These are phyloP conservation scores for Diplodia corticola DNA, from an alignment of 2,329 filamentous ascomycete genomes.

Conservation along the genomic window DNA sequence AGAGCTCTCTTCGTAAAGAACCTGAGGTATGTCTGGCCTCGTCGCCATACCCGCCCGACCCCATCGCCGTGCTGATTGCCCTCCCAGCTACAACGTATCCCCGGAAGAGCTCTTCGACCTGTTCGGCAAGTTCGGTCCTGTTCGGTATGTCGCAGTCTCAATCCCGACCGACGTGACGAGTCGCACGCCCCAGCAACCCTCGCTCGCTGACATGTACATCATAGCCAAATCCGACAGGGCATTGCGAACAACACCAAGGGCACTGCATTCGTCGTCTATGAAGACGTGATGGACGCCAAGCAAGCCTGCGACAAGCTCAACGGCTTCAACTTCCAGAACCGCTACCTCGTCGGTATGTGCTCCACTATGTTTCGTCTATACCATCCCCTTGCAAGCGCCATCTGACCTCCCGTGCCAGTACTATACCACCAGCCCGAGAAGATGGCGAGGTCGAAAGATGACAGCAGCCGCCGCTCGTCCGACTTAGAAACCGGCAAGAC, in stretches of 20 bases:
- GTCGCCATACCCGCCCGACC: background rate
- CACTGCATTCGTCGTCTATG: conserved; percentile 98
- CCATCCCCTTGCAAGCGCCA: background rate
- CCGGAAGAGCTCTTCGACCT: conserved; percentile 97
- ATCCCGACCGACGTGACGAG: conserved; percentile 15
- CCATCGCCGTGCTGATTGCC: conserved; percentile 25
- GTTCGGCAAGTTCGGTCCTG: conserved; percentile 95
- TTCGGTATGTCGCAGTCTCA: conserved; percentile 65
- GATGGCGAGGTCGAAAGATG: conserved; percentile 85
- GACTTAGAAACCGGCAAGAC: conserved; percentile 91
- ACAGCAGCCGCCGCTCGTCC: conserved; percentile 43
- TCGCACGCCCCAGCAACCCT: background rate
- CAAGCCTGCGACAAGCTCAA: conserved; percentile 99
- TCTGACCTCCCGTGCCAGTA: conserved; percentile 46
- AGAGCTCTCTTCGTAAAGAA: conserved; percentile 99
- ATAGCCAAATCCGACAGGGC: conserved; percentile 97
- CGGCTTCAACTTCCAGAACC: conserved; percentile 99
- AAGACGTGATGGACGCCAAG: conserved; percentile 98
- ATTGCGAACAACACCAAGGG: conserved; percentile 97
- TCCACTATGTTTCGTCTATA: background rate
- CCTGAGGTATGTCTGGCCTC: conserved; percentile 66
- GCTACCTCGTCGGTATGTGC: conserved; percentile 90
- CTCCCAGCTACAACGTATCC: conserved; percentile 90
- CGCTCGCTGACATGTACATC: conserved; percentile 28
- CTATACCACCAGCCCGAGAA: conserved; percentile 77